Conservation (phyloP, 352 stramenopile species). For the Phytophthora capsici region DNA sequence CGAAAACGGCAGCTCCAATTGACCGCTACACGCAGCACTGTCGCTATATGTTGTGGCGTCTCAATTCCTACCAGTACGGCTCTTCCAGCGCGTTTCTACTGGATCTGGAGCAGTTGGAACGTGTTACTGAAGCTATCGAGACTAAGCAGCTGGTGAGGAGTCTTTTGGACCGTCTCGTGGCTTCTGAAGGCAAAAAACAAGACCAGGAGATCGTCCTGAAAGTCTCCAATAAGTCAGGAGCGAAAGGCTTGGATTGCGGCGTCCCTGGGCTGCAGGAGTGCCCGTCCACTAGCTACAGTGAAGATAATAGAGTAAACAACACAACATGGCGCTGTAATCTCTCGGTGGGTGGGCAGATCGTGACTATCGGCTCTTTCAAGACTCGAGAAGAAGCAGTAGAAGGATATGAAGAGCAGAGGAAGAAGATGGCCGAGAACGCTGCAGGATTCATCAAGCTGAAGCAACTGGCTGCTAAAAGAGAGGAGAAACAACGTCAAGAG, state of each 20-base stretch:
- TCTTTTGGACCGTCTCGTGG: conserved; percentile 16
- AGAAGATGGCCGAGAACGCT: conserved; percentile 30
- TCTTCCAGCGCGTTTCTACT: conserved; percentile 54
- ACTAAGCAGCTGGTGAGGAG: conserved; percentile 19
- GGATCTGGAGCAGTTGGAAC: conserved; percentile 57
- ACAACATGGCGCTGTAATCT: conserved; percentile 62
- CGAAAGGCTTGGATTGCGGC: conserved; percentile 14
- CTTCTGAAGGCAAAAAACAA: conserved; percentile 26
- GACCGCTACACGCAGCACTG: conserved; percentile 42
- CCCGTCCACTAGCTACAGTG: background rate
- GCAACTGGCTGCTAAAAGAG: conserved; percentile 28
- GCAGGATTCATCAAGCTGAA: conserved; percentile 37
- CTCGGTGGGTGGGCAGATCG: conserved; percentile 44
- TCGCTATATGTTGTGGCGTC: conserved; percentile 46
- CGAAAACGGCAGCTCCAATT: background rate
- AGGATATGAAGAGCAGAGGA: conserved; percentile 53
- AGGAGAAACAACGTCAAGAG: conserved; percentile 29
- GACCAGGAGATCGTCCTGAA: conserved; percentile 14
- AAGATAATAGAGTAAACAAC: conserved; percentile 4
- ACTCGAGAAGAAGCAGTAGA: conserved; percentile 48
- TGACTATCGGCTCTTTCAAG: conserved; percentile 46
- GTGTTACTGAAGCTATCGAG: conserved; percentile 16
- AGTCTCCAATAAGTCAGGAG: conserved; percentile 22
- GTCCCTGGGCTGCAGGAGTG: conserved; percentile 57
- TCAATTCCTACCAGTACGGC: conserved; percentile 74